Base-by-base conservation (phyloP, 2,329 filamentous ascomycete species). In the Cercospora sp. region DNA sequence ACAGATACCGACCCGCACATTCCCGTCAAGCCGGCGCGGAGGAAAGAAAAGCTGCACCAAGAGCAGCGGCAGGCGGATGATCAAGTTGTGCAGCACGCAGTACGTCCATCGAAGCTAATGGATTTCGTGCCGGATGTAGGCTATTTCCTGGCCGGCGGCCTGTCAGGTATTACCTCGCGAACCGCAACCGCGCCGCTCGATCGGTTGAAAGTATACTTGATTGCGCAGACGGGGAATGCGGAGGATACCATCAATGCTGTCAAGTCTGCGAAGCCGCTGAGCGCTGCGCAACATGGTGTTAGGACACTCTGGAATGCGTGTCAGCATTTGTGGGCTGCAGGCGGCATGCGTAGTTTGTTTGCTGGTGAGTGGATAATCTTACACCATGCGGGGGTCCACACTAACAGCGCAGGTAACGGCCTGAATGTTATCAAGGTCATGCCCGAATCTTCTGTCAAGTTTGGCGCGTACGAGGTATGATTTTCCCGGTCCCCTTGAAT, bases 391-490 rank as follows among this genome's bases (percentile, higher is more conserved):
- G 10, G n/a, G n/a, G 12, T 21, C 24, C 24, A 30, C 40, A 57
- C 64, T 70, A 57, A 66, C 30, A 30, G 16, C 13, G 7, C 74
- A 97, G 94, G 95, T 43, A 99, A 99, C 77, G 95, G 95, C 3
- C 84, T 99, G 74, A 99, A 99, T 74, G 93, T 99, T 2, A 81
- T 97, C 76, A 99, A 99, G 80, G 95, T 99, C 69, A 97, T 98
- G 93, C 95, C 95, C 0, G 95, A 99, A 82, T 97, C 94, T 30
- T 94, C 95, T 28, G 97, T 99, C 78, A 97, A 97, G 81, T 99
- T 99, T 79, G 95, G 95, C 69, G 94, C 94, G 21, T 99, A 97
- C 77, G 95, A 99, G 82, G 87, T 87, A 79, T 75, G 80, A 68
- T 51, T 21, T n/a, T 24, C 13, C 3, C 40, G 12, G 9, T 1